A percentile compares a stretch with the other conserved stretches of the same genome.
phyloP scores from a whole-genome alignment of 2,329 filamentous ascomycete species.

The Alternaria arbusti region DNA sequence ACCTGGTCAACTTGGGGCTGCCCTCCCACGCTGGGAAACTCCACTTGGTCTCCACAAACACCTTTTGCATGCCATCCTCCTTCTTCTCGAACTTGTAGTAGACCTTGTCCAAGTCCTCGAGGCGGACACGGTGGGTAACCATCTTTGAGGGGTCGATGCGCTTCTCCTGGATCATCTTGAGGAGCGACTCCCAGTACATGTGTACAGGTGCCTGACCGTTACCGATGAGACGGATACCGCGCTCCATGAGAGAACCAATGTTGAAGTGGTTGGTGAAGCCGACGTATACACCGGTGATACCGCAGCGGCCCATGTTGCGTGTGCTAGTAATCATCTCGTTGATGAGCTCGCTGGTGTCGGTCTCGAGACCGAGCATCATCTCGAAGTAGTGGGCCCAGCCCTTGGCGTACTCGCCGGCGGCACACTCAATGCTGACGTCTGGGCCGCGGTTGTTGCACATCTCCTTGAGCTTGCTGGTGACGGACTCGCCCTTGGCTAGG shows the following conservation, averaged over 20 bases:
- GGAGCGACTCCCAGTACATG: constrained; percentile 81
- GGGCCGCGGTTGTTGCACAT: constrained; percentile 72
- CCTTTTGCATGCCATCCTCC: constrained; percentile 80
- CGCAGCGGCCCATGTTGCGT: constrained; percentile 73
- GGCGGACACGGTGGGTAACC: constrained; percentile 74
- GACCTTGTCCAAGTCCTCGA: constrained; percentile 59
- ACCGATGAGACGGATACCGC: constrained; percentile 78
- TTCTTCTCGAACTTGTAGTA: constrained; percentile 71
- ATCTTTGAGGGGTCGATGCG: constrained; percentile 79
- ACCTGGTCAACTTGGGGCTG: constrained; percentile 59
- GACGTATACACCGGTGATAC: constrained; percentile 75
- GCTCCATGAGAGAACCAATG: constrained; percentile 83
- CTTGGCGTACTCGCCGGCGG: constrained; percentile 68
- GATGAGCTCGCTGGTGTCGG: constrained; percentile 80
- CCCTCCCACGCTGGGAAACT: constrained; percentile 59
- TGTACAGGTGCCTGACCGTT: constrained; percentile 77
- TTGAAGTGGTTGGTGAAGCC: constrained; percentile 80
- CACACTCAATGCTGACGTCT: constrained; percentile 75
- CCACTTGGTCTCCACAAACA: constrained; percentile 69
- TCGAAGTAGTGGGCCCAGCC: constrained; percentile 67
- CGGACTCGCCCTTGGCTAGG: constrained; percentile 66
- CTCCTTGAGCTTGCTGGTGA: constrained; percentile 75
- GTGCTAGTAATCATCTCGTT: constrained; percentile 83
- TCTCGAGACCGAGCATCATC: constrained; percentile 72
- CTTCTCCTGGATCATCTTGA: constrained; percentile 69